Conservation (phyloP, 2,329 filamentous ascomycete species). For the Microascus cirrosus region DNA sequence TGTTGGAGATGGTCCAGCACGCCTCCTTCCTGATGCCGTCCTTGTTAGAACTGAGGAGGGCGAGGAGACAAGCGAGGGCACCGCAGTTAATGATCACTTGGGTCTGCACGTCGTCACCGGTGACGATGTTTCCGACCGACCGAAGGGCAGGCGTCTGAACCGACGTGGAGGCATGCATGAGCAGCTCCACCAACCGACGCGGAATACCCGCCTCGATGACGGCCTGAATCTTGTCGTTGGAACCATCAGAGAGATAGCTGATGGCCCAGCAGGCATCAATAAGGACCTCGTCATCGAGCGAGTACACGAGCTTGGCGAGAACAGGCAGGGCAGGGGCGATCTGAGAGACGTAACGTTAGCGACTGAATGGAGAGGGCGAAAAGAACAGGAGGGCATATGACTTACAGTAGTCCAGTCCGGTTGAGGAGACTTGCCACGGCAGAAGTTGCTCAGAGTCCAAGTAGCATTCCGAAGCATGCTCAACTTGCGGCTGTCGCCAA, state of each 20-base stretch:
- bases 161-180: constrained; percentile 97
- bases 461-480: constrained; percentile 99
- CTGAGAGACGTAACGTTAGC: constrained; percentile 31
- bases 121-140: constrained; percentile 97
- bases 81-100: constrained; percentile 99
- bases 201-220: constrained; percentile 98
- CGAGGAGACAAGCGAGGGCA: constrained; percentile 81
- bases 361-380: background rate
- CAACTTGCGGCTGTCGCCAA: constrained; percentile 95
- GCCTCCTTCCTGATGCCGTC: constrained; percentile 98
- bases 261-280: constrained; percentile 99
- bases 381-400: constrained; percentile 12
- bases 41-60: constrained; percentile 91
- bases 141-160: constrained; percentile 95
- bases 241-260: constrained; percentile 93
- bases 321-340: constrained; percentile 92
- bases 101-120: constrained; percentile 95
- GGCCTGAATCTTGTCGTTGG: constrained; percentile 98
- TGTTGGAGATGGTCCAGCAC: constrained; percentile 99
- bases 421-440: constrained; percentile 97
- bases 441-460: constrained; percentile 99
- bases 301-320: constrained; percentile 94
- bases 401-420: constrained; percentile 93
- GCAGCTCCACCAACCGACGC: constrained; percentile 85
- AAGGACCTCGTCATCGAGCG: constrained; percentile 92